Base-by-base conservation (phyloP, 441 rosid species). In the Adansonia madagascariensis region DNA sequence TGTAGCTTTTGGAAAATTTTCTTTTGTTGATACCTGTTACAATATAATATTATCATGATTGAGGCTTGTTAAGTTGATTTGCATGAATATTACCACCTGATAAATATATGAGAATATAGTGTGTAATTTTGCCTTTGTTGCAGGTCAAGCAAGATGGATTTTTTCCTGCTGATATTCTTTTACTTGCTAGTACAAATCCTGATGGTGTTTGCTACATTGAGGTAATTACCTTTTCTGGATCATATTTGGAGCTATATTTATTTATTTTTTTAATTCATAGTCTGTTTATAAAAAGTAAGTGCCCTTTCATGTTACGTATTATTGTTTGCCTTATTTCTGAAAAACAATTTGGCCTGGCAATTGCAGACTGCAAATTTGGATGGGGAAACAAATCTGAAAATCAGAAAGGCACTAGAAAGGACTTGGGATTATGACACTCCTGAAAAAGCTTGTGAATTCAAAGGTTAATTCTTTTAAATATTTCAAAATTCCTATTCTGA, bases 351-450 rank as follows among this genome's bases (percentile, higher is more conserved):
- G 75, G 6, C 31, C 66, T 74, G 80, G 72, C 82, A 80, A 46
- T 59, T 83, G 84, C 85, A 97, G 99, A 97, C 99, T 75, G 95
- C 99, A 79, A 97, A 97, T 84, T 91, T 97, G 87, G 98, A 97
- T 70, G 99, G 99, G 62, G 99, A 97, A 91, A 97, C 99, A 81
- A 97, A 94, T 89, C 87, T 97, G 82, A 97, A 97, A 88, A 94
- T 97, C 64, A 90, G 99, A 87, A 97, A 94, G 88, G 99, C 95
- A 31, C 87, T 97, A 79, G 99, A 97, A 84, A 91, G 89, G 88
- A 97, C 99, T 47, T 93, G 99, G 99, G 99, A 97, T 91, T 97
- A 86, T 87, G 64, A 90, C 80, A 83, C 87, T 80, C 88, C 99
- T 65, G 98, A 97, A 77, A 94, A 90, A 82, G 95, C 95, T 35